Evolutionary conservation across 495 filamentous ascomycete genomes (phyloP), one percentile per base, ranked within the genome.

Genomic region (Lepidopterella palustris): DNA sequence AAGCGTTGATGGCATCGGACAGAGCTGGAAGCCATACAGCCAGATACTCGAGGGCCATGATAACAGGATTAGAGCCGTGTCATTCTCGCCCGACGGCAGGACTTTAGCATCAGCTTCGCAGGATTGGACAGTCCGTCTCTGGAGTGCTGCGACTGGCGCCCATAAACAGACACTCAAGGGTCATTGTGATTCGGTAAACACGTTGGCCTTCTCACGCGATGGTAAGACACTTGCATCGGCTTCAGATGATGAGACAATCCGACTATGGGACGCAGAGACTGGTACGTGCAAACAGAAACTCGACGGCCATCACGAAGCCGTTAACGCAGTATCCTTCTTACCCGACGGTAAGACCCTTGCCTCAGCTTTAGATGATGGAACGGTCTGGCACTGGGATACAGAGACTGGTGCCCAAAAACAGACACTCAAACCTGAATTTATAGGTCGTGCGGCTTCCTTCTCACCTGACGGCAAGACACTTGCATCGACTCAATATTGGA

Each of bases 111-210:
- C 84, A 27, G 92, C 88, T 11, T 88, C 85, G 4, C 96, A 96
- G 66, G 91, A 95, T 67, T 75, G 83, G 32, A 88, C 84, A 0
- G 74, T 91, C 21, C 80, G 90, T 26, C 75, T 96, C 55, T 97
- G 89, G 84, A 81, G 82, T 67, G 80, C 89, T 23, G 79, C 83
- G 40, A 78, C 82, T 45, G 92, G 92, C 15, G 95, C 90, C 65
- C 72, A 96, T 51, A 78, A 80, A 57, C 84, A 79, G 67, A 10
- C 88, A 92, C 72, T 90, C 87, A 3, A 76, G 90, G 58, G 92
- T 96, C 60, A 84, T 96, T 50, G 88, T 68, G 92, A 95, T 65
- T 90, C 96, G 75, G 92, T 97, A 6, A 92, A 87, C 74, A 87
- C 89, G 1, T 87, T 95, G 15, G 90, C 93, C 70, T 95, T 90